Conservation (phyloP, 768 basidiomycete species). For the Scleroderma bovista region DNA sequence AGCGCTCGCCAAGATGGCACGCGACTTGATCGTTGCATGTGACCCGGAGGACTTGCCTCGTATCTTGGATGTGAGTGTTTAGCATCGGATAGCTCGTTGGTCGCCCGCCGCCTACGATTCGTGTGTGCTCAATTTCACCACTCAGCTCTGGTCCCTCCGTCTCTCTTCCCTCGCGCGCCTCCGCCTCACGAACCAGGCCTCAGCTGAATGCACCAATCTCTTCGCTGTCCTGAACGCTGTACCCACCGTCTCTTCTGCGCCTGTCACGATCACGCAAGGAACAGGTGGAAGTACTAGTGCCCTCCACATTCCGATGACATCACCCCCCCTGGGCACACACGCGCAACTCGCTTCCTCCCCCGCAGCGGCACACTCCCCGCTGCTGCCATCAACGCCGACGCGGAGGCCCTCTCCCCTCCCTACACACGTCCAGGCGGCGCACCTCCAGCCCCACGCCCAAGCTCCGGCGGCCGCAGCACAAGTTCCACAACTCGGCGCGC, state of each 20-base stretch:
- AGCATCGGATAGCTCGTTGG: no score
- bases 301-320: background rate
- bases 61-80: conserved; percentile 58
- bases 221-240: conserved; percentile 64
- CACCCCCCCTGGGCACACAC: background rate
- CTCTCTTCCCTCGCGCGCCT: conserved; percentile 74
- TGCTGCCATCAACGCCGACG: background rate
- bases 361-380: background rate
- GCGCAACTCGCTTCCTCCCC: background rate
- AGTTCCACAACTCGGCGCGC: no score
- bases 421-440: background rate
- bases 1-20: conserved; percentile 76
- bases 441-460: background rate
- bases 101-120: no score
- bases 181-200: conserved; percentile 81
- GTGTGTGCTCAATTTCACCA: background rate
- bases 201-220: conserved; percentile 77
- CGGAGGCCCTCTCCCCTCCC: background rate
- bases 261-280: background rate
- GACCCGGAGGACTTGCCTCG: conserved; percentile 62
- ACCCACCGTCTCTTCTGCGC: conserved; percentile 29
- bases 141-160: conserved; percentile 79
- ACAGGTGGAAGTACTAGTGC: background rate
- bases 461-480: background rate
- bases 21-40: conserved; percentile 66